Conservation (phyloP, 805 yeast species). For the Gaillardinia entomophila region DNA sequence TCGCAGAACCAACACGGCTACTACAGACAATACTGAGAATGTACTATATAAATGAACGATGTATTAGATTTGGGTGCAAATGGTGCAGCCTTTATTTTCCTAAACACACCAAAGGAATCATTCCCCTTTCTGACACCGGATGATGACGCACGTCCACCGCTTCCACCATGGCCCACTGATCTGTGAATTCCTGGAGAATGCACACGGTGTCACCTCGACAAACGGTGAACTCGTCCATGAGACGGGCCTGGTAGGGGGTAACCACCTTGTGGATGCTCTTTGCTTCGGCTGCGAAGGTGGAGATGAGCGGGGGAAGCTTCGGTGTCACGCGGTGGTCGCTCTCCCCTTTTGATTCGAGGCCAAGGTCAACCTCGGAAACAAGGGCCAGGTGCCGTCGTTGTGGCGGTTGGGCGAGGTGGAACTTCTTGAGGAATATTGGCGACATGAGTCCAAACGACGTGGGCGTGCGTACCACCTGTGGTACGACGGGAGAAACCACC, state of each 20-base stretch:
- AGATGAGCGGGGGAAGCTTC: constrained; percentile 9
- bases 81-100: constrained; percentile 2
- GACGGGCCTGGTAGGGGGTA: constrained; percentile 18
- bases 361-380: no score
- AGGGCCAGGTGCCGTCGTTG: no score
- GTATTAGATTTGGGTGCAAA: background rate
- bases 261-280: constrained; percentile 14
- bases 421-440: constrained; percentile 27
- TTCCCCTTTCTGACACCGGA: constrained; percentile 15
- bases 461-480: no score
- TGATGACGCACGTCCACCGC: constrained; percentile 5
- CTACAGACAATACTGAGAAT: constrained; percentile 3
- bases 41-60: background rate
- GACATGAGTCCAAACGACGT: constrained; percentile 12
- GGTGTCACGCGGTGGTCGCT: constrained; percentile 13
- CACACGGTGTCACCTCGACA: constrained; percentile 23
- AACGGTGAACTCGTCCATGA: constrained; percentile 30
- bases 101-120: constrained; percentile 29
- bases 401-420: constrained; percentile 19
- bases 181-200: constrained; percentile 19
- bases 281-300: constrained; percentile 1
- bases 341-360: constrained; percentile 2
- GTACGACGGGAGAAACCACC: no score
- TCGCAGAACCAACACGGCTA: constrained; percentile 1
- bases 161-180: constrained; percentile 35